phyloP scores from a whole-genome alignment of 371 early-diverging fungal genomes.

The Phascolomyces articulosus region DNA sequence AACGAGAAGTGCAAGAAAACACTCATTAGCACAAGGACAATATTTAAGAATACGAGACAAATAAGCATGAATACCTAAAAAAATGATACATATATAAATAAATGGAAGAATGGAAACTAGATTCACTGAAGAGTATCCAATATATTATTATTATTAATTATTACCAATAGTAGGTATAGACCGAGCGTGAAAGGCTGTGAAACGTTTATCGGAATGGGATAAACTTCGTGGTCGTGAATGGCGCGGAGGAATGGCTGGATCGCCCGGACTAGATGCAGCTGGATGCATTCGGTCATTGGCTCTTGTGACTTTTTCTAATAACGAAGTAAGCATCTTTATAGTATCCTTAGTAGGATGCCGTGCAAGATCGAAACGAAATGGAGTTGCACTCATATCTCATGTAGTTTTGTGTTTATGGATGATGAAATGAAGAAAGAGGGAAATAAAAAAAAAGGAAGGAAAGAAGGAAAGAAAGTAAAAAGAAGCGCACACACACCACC shows the following conservation, averaged over 20 bases:
- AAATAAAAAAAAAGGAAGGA: neutral
- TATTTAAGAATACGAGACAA: slow-evolving; percentile 87
- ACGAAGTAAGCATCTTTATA: slow-evolving; percentile 63
- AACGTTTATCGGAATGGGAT: slow-evolving; percentile 26
- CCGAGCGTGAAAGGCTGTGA: slow-evolving; percentile 82
- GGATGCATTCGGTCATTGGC: slow-evolving; percentile 51
- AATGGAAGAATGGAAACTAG: too few species aligned
- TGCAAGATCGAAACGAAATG: slow-evolving; percentile 53
- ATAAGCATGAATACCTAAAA: slow-evolving; percentile 82
- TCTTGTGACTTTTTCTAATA: slow-evolving; percentile 59
- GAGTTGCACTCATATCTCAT: slow-evolving; percentile 6
- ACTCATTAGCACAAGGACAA: slow-evolving; percentile 89
- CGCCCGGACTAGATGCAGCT: slow-evolving; percentile 31
- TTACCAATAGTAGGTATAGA: slow-evolving; percentile 71
- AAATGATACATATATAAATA: neutral
- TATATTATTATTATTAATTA: neutral
- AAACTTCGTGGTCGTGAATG: slow-evolving; percentile 21
- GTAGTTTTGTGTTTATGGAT: neutral
- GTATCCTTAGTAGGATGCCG: slow-evolving; percentile 66
- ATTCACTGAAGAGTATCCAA: too few species aligned
- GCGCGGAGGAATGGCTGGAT: slow-evolving; percentile 19
- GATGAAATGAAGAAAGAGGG: neutral
- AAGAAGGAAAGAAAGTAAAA: neutral
- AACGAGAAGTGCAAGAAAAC: slow-evolving; percentile 80
- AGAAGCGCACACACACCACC: neutral